phyloP scores from a whole-genome alignment of 148 eudicot genomes.

The Pharnaceum exiguum region DNA sequence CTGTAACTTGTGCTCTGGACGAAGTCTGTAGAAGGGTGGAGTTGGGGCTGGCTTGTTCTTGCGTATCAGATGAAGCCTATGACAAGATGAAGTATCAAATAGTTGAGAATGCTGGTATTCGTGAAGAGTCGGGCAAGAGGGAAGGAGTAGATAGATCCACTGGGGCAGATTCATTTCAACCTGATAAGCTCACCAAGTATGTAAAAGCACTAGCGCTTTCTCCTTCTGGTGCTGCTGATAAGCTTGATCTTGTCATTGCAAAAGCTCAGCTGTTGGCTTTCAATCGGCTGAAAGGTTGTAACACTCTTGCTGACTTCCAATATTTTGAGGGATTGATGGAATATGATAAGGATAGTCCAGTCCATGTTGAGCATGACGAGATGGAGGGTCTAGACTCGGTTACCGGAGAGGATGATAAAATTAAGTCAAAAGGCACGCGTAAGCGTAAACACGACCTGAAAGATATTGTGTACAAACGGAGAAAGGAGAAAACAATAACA shows the following conservation, averaged over 20 bases:
- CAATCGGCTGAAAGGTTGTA: slow-evolving; percentile 49
- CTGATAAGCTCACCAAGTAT: slow-evolving; percentile 54
- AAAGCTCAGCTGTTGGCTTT: slow-evolving; percentile 76
- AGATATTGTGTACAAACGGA: slow-evolving; percentile 54
- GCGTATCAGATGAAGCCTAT: slow-evolving; percentile 47
- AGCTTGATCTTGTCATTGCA: slow-evolving; percentile 56
- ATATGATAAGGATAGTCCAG: slow-evolving; percentile 24
- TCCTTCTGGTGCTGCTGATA: slow-evolving; percentile 43
- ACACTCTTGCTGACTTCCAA: slow-evolving; percentile 42
- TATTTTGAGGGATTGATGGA: slow-evolving; percentile 46
- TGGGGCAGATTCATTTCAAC: slow-evolving; percentile 44
- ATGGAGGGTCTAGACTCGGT: slow-evolving; percentile 28
- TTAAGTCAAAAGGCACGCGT: slow-evolving; percentile 27
- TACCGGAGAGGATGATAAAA: slow-evolving; percentile 20
- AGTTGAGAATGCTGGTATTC: slow-evolving; percentile 71
- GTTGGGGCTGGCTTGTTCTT: slow-evolving; percentile 78
- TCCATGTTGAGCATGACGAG: slow-evolving; percentile 17
- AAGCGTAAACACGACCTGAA: slow-evolving; percentile 52
- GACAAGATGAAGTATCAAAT: slow-evolving; percentile 53
- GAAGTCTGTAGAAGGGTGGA: slow-evolving; percentile 80
- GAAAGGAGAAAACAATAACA: slow-evolving; percentile 58
- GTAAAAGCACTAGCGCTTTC: slow-evolving; percentile 52
- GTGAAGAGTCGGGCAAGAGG: slow-evolving; percentile 49
- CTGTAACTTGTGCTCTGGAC: slow-evolving; percentile 70
- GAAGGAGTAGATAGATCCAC: slow-evolving; percentile 47